Evolutionary conservation across 768 basidiomycete genomes (phyloP).

Genomic region (Boletus reticuloceps): DNA sequence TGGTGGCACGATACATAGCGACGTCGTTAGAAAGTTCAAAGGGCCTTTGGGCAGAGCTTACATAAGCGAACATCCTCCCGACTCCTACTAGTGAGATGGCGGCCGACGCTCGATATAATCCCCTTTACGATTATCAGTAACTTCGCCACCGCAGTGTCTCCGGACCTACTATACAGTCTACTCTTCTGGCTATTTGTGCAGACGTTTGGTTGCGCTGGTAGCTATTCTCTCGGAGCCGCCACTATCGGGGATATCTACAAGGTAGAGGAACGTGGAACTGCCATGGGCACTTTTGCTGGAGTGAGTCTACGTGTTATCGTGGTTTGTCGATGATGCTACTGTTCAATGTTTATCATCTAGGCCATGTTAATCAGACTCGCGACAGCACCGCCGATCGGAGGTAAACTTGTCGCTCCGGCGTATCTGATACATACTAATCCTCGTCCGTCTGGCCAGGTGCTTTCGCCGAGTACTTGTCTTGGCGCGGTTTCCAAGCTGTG

Average conservation of each 20-base stretch:
- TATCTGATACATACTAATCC: not conserved
- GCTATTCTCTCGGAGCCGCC: constrained; percentile 52
- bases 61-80: too few species aligned
- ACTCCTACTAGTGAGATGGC: too few species aligned
- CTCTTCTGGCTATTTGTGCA: too few species aligned
- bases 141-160: too few species aligned
- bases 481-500: constrained; percentile 55
- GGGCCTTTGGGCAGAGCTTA: too few species aligned
- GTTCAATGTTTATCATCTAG: constrained; percentile 17
- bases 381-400: constrained; percentile 57
- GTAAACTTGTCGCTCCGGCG: constrained; percentile 21
- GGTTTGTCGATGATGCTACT: not conserved
- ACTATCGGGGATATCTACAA: constrained; percentile 64
- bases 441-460: constrained; percentile 32
- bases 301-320: constrained; percentile 29
- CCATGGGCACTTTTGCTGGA: constrained; percentile 57
- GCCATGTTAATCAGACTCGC: constrained; percentile 56
- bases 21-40: too few species aligned
- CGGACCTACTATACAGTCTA: too few species aligned
- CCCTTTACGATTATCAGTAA: too few species aligned
- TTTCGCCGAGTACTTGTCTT: constrained; percentile 58
- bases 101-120: too few species aligned
- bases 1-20: too few species aligned
- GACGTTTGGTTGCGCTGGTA: too few species aligned
- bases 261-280: constrained; percentile 57